These are phyloP conservation scores for Silene vulgaris DNA, from an alignment of 179 eudicot genomes.

Conservation along the genomic window DNA sequence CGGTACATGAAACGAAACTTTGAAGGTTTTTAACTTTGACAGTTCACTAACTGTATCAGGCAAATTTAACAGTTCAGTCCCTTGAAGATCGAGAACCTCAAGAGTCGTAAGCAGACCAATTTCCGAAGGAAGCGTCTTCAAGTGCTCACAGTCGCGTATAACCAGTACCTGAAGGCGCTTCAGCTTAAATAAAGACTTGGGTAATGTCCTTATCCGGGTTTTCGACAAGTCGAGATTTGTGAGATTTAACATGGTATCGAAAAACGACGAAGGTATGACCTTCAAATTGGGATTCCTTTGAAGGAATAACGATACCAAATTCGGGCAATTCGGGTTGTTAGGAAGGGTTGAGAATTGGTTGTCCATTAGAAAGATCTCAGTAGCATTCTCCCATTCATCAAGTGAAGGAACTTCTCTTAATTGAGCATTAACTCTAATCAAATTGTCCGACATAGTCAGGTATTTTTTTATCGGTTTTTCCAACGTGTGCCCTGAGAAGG, in stretches of 20 bases:
- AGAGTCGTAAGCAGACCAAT: conserved; percentile 26
- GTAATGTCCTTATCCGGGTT: conserved; percentile 32
- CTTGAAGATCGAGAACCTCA: conserved; percentile 34
- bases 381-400: conserved; percentile 30
- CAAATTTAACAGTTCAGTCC: conserved; percentile 28
- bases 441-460: not conserved
- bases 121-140: conserved; percentile 24
- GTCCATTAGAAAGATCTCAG: conserved; percentile 27
- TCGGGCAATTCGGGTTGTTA: conserved; percentile 20
- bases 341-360: conserved; percentile 28
- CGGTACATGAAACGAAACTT: conserved; percentile 29
- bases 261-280: conserved; percentile 29
- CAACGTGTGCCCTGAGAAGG: too few relatives aligned
- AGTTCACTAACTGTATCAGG: conserved; percentile 27
- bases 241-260: conserved; percentile 31
- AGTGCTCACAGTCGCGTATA: conserved; percentile 27
- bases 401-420: conserved; percentile 19
- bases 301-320: conserved; percentile 24
- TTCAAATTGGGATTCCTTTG: conserved; percentile 30
- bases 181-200: conserved; percentile 30
- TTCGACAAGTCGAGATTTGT: conserved; percentile 32
- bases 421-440: conserved; percentile 25
- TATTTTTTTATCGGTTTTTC: too few relatives aligned
- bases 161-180: conserved; percentile 24
- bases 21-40: conserved; percentile 20